Evolutionary conservation across 768 basidiomycete genomes (phyloP), one percentile per base, ranked within the genome.

Genomic region (Lactarius tabidus): DNA sequence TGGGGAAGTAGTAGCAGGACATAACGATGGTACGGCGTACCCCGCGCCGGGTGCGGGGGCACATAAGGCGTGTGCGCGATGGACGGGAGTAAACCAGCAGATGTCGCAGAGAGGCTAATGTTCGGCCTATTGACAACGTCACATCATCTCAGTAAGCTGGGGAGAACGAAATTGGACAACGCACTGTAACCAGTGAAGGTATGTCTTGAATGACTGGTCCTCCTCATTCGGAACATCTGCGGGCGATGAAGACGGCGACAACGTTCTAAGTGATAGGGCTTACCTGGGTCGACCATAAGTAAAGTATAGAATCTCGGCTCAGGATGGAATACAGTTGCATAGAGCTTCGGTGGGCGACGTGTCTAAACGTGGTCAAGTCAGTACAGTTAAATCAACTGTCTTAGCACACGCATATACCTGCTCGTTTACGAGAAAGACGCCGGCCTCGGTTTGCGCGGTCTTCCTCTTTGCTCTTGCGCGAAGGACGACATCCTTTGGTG

Each of bases 11-110:
- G 78, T 33, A 96, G 78, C 52, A 89, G 70, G 10, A 86, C 84
- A 75, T 96, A 97, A 67, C 96, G 93, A 76, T 99, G 96, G 76
- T 92, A 94, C 0, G 86, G 85, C 14, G 94, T 89, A 57, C 95
- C 94, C 41, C 84, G 83, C 73, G 93, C 90, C 3, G 96, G 96
- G 69, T 97, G 94, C 5, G 95, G 97, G 6, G 96, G 91, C 68
- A 95, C 79, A 75, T 95, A 98, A 29, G 78, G 77, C 7, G 89
- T 90, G 73, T 91, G 89, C 1, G 79, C 75, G 67, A 81, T 71
- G 41, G 79, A 71, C 59, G 85, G 74, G 55, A 78, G 78, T 15
- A 69, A 72, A 62, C 70, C 77, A 48, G 75, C 70, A 72, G 79
- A 78, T n/a, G 78, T 79, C 1, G 84, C 85, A 56, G 87, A 88